Base-by-base conservation (phyloP, 1,139 yeast species). In the Candida tetrigidarum region DNA sequence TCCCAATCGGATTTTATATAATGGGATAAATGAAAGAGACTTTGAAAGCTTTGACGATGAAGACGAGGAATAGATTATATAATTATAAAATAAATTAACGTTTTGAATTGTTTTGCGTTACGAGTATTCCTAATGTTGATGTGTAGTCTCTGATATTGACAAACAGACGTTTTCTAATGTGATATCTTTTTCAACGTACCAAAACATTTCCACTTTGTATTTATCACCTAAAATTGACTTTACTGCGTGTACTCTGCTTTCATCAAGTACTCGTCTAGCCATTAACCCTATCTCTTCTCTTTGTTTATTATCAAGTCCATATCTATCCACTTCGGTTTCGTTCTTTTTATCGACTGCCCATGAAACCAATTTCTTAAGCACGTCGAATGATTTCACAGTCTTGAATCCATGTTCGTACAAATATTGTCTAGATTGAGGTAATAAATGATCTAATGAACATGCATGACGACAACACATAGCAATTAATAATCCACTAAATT, bases 391-490 rank as follows among this genome's bases (percentile, higher is more conserved):
- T 2, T 58, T 59, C 3, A 44, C 57, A 8, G 63, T 60, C 3
- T 49, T 51, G 63, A 73, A 49, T 25, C 68, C 79, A n/a, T 55
- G 49, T 2, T 47, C 30, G 8, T 60, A 55, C 33, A 84, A 69
- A 47, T 59, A 81, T 4, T 55, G 54, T 37, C 67, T 62, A 49
- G 87, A 74, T 60, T 80, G 67, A 44, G 80, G 71, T 56, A 84
- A 58, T 37, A 86, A 57, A 62, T 78, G 78, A 8, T 70, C 66
- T 43, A 76, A 75, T 20, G 71, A 62, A 58, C 97, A 91, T n/a
- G 84, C 83, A 59, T 91, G 97, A 48, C 97, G 75, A 63, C 97
- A 91, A 58, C 97, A 91, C 88, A 91, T 84, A n/a, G 97, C 97
- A 37, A 91, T 88, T 36, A 86, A 66, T 47, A 86, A 62, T 0